Conservation (phyloP, 2,329 filamentous ascomycete genomes). For the Rhytidhysteron rufulum region DNA sequence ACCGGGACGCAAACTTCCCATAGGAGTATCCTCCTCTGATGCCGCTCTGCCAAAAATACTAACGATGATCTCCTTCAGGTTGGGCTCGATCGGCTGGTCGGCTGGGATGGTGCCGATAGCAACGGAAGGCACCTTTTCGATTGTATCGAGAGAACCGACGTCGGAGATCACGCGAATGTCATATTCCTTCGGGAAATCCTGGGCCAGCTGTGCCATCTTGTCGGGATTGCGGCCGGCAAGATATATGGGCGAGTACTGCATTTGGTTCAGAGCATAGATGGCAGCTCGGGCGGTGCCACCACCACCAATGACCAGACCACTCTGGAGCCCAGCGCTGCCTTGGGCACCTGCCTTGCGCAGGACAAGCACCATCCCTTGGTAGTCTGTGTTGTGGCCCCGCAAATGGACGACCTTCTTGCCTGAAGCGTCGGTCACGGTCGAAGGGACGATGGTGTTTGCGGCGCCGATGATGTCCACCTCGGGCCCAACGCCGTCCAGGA, state of each 20-base stretch:
- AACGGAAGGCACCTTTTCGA: constrained; percentile 58
- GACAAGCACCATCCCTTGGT: constrained; percentile 82
- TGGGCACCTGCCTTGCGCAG: constrained; percentile 62
- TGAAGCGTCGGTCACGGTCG: constrained; percentile 35
- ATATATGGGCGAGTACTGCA: constrained; percentile 84
- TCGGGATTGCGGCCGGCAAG: constrained; percentile 71
- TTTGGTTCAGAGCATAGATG: constrained; percentile 78
- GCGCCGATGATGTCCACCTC: constrained; percentile 83
- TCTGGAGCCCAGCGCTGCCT: constrained; percentile 37
- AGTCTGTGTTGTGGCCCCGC: constrained; percentile 91
- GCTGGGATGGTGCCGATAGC: constrained; percentile 90
- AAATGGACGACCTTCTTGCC: constrained; percentile 51
- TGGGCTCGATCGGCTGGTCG: constrained; percentile 73
- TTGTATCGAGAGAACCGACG: constrained; percentile 44
- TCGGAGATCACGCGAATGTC: constrained; percentile 57
- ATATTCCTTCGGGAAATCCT: constrained; percentile 71
- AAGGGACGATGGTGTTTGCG: constrained; percentile 85
- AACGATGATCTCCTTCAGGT: constrained; percentile 63
- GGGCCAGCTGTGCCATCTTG: constrained; percentile 65
- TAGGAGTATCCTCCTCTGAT: constrained; percentile 15
- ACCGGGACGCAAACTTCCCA: constrained; percentile 14
- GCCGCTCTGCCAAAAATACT: constrained; percentile 44
- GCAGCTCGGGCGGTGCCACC: constrained; percentile 91
- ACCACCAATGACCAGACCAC: constrained; percentile 81
- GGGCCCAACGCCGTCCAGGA: constrained; percentile 75